Conservation (phyloP, 176 grass and related monocot species). For the Chrysopogon serrulatus region DNA sequence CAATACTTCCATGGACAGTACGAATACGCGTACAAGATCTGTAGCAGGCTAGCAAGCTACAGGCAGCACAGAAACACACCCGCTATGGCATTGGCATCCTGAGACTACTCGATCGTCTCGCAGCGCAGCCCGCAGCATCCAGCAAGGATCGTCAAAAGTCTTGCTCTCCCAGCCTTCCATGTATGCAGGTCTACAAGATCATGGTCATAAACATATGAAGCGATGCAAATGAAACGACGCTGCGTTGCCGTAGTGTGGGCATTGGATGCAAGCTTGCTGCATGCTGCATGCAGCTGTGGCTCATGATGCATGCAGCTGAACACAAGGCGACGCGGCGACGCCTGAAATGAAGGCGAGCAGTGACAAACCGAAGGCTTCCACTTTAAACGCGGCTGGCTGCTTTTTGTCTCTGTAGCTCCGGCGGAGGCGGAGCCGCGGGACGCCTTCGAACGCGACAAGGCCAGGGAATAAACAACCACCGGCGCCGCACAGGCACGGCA, state of each 20-base stretch:
- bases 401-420: conserved; percentile 24
- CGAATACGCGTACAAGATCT: neutral
- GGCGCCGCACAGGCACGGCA: neutral
- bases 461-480: no score
- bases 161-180: neutral
- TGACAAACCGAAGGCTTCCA: conserved; percentile 7
- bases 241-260: neutral
- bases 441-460: conserved; percentile 33
- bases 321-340: no score
- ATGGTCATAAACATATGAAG: neutral
- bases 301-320: no score
- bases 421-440: neutral
- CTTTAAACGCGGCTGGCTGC: conserved; percentile 1
- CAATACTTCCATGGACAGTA: conserved; percentile 1
- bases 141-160: neutral
- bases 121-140: neutral
- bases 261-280: no score
- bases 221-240: neutral
- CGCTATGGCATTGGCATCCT: neutral
- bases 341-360: conserved; percentile 14
- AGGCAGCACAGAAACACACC: neutral
- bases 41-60: neutral
- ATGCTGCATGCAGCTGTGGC: no score
- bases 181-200: neutral
- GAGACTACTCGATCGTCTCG: neutral